phyloP scores from a whole-genome alignment of 805 yeast genomes.

The Lipomyces orientalis region DNA sequence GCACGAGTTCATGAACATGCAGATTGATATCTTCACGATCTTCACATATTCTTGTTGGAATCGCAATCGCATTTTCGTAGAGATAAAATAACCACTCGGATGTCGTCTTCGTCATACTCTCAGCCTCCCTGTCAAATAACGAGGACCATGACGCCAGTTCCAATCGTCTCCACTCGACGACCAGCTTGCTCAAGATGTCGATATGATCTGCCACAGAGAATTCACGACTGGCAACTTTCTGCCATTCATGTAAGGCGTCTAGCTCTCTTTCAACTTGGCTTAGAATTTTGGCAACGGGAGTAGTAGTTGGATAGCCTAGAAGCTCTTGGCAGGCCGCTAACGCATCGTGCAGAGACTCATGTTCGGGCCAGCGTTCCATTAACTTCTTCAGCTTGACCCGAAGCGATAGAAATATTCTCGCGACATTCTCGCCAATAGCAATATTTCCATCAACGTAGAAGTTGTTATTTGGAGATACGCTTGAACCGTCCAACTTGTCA shows the following conservation, averaged over 20 bases:
- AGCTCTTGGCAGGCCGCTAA: conserved; percentile 69
- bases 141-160: conserved; percentile 87
- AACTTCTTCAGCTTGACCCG: conserved; percentile 53
- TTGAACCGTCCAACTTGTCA: background rate
- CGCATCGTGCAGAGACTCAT: conserved; percentile 80
- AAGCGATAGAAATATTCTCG: conserved; percentile 48
- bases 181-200: conserved; percentile 64
- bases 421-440: conserved; percentile 66
- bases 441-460: conserved; percentile 71
- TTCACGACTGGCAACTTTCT: conserved; percentile 81
- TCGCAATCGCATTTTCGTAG: conserved; percentile 67
- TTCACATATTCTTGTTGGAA: conserved; percentile 42
- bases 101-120: conserved; percentile 52
- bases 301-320: conserved; percentile 61
- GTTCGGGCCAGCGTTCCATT: conserved; percentile 87
- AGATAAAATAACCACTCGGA: conserved; percentile 93
- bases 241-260: conserved; percentile 88
- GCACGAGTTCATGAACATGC: conserved; percentile 49
- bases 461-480: conserved; percentile 42
- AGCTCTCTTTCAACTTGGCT: conserved; percentile 87
- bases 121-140: conserved; percentile 70
- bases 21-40: conserved; percentile 48
- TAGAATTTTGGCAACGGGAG: conserved; percentile 78
- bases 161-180: conserved; percentile 88
- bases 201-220: conserved; percentile 66